Base-by-base conservation (phyloP, 2,329 filamentous ascomycete species). In the Acephala macrosclerotiorum region DNA sequence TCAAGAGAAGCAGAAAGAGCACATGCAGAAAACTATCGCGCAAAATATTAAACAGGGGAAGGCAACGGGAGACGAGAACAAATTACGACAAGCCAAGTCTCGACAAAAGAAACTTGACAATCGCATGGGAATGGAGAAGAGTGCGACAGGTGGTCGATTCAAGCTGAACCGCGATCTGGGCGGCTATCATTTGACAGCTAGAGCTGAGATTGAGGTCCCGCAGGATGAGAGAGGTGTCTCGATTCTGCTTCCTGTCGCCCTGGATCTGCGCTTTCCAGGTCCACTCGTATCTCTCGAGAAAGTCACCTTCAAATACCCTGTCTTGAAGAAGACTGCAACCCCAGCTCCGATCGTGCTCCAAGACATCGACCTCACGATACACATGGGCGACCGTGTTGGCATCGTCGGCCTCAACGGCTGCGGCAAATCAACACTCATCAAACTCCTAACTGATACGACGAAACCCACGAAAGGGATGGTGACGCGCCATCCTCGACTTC, bases 81-180 rank as follows among this genome's bases (percentile, higher is more conserved):
- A 94, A 76, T 83, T 96, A 2, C 88, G 91, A n/a, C 91, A 94
- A 80, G 93, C 92, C 3, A 94, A 94, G 68, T 92, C 90, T 4
- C 84, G 92, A 0, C 91, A 94, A 79, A 95, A 94, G 81, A 94
- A 93, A 75, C 83, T 96, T 0, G 92, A 96, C 64, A 90, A 96
- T 63, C 84, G 92, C 6, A 91, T 89, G 87, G 93, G 93, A 0
- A 77, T 96, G 72, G 85, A 94, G 73, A 89, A 93, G 47, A 91
- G 82, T 68, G 86, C 88, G 7, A 89, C 85, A 60, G 93, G 93
- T 1, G 87, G 87, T 5, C 82, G 91, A 1, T 96, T 96, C 82
- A 95, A 95, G 78, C 82, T 96, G 38, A 96, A 92, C 73, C 83
- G 91, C 14, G 93, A 96, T 72, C 79, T 90, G 1, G 81, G 70